Base-by-base conservation (phyloP, 1,284 basidiomycete genomes). In the Coniferiporia weirii region DNA sequence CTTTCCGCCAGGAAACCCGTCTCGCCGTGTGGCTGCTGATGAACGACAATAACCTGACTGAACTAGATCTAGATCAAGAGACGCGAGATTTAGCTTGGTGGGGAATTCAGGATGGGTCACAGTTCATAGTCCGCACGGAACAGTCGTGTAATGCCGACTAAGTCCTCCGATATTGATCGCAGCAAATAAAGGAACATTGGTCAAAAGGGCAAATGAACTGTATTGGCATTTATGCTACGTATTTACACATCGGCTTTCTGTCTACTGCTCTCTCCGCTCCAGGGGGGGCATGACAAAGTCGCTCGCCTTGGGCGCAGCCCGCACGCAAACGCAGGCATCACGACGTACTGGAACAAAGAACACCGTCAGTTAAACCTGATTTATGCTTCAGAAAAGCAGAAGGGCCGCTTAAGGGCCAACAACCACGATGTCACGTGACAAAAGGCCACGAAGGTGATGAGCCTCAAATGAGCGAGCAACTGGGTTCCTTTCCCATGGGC, bases 41-140 rank as follows among this genome's bases (percentile, higher is more conserved):
- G 76, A 68, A 71, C 15, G 77, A 84, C 63, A 75, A 74, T 32
- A 61, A 68, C 5, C 72, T 82, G 40, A 70, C 73, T 22, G 72
- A 75, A 52, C 69, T 91, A 27, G 74, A 73, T 9, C 63, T 66
- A 15, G 74, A 79, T 35, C 70, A 79, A 35, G 79, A 82, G 57
- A 63, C 66, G 10, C 78, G 78, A 55, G 79, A 84, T 61, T 68
- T 91, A 52, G 79, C 76, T 56, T 90, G 89, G 87, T 80, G 85
- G 67, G 89, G 89, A 2, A 67, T 91, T 43, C 85, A 89, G 61
- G 76, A 81, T n/a, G 79, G 75, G 34, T 78, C 81, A 60, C 72
- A 76, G 61, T 70, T 89, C 9, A 61, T 72, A 69, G 67, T 81
- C 67, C 67, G 63, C n/a, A 13, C 56, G 22, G 38, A 36, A 19